Evolutionary conservation across 306 rosid species (phyloP).

Genomic region (Cajanus cajan): DNA sequence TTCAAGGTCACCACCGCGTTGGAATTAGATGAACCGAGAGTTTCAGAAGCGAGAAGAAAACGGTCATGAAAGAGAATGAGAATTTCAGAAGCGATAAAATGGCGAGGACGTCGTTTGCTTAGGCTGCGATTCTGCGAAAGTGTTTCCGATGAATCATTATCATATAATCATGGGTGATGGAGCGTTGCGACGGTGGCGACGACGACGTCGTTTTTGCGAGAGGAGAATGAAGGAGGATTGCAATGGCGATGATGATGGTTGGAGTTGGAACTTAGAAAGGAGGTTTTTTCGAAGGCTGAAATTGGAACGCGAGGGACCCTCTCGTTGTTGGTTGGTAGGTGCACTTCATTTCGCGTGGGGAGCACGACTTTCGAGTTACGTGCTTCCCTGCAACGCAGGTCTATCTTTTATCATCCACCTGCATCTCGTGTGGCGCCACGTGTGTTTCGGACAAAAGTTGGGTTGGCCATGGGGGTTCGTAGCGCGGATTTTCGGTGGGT

Average conservation of each 20-base stretch:
- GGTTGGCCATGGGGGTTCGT: background rate
- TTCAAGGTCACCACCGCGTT: background rate
- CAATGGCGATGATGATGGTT: too few relatives aligned
- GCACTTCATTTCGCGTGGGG: constrained; percentile 37
- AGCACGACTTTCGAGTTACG: constrained; percentile 32
- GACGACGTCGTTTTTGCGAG: constrained; percentile 12
- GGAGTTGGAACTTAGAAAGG: background rate
- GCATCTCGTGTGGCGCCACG: background rate
- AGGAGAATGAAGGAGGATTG: background rate
- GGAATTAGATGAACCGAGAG: background rate
- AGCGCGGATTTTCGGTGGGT: background rate
- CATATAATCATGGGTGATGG: background rate
- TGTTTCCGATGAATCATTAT: background rate
- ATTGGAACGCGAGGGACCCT: constrained; percentile 27
- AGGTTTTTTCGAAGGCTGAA: constrained; percentile 29
- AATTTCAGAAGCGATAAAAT: background rate
- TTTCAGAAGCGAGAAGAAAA: background rate
- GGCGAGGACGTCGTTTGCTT: background rate
- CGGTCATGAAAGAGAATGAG: background rate
- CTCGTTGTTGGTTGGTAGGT: constrained; percentile 12
- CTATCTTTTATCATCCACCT: background rate
- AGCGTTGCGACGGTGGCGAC: background rate
- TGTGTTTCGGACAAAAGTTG: background rate
- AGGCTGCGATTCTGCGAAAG: background rate
- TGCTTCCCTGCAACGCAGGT: constrained; percentile 16